Percentiles rank a stretch among this genome's conserved stretches.
Evolutionary conservation across 805 yeast genomes (phyloP).

Genomic region (Nakazawaea sp.): DNA sequence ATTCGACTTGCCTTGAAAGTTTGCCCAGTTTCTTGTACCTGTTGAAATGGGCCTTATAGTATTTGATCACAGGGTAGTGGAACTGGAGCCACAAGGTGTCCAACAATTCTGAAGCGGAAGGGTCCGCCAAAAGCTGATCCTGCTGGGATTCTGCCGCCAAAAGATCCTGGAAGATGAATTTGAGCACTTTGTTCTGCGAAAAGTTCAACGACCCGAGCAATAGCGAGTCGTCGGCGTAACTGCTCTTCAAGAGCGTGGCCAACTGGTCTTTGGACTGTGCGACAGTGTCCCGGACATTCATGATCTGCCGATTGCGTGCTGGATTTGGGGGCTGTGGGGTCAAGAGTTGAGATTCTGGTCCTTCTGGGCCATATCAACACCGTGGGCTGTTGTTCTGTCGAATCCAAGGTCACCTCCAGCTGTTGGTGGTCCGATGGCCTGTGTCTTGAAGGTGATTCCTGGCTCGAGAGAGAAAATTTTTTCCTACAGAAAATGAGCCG

Average conservation of each 20-base stretch:
- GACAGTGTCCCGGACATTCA: constrained; percentile 4
- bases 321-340: no score
- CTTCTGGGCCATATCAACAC: no score
- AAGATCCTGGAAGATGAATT: constrained; percentile 29
- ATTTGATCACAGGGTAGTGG: constrained; percentile 58
- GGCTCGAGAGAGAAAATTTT: no score
- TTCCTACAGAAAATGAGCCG: no score
- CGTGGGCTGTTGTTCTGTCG: no score
- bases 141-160: neutral
- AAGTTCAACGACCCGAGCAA: constrained; percentile 42
- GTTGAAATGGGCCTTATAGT: constrained; percentile 36
- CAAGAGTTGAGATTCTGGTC: no score
- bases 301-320: neutral
- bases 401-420: no score
- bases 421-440: no score
- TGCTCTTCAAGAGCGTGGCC: constrained; percentile 20
- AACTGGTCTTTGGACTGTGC: constrained; percentile 21
- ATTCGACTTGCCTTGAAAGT: constrained; percentile 32
- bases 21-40: constrained; percentile 12
- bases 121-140: neutral
- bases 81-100: constrained; percentile 54
- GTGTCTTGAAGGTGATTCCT: no score
- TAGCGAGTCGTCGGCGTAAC: constrained; percentile 32
- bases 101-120: constrained; percentile 24
- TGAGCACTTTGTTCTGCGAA: constrained; percentile 38